A percentile compares a stretch with the other conserved stretches of the same genome.
Evolutionary conservation across 1,284 basidiomycete species (phyloP).

Genomic region (Puccinia brachypodii): DNA sequence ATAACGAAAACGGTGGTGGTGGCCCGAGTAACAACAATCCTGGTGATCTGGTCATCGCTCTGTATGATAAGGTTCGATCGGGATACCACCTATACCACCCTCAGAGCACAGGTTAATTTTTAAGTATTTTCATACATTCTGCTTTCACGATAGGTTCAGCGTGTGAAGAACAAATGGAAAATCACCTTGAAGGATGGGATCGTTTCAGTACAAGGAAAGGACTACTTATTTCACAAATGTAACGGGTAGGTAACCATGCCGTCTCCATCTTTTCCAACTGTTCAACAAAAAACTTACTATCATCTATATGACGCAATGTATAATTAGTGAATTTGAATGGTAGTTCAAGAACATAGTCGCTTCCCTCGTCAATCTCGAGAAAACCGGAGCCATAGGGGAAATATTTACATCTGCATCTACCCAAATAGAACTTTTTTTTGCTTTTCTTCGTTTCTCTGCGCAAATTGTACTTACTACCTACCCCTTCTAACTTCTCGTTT

Average conservation of each 20-base stretch:
- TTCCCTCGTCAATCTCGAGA: not conserved
- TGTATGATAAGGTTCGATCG: conserved; percentile 85
- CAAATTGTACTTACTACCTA: conserved; percentile 3
- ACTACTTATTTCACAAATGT: conserved; percentile 97
- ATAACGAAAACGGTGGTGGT: conserved; percentile 62
- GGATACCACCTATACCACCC: conserved; percentile 6
- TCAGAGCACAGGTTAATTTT: conserved; percentile 1
- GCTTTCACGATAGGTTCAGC: conserved; percentile 69
- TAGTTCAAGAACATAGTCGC: not conserved
- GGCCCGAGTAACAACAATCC: conserved; percentile 61
- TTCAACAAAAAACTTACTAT: not conserved
- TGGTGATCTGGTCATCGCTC: conserved; percentile 93
- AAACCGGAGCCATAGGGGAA: not conserved
- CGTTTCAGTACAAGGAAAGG: conserved; percentile 93
- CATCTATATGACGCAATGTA: not conserved
- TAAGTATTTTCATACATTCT: not conserved
- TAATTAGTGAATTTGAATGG: conserved; percentile 36
- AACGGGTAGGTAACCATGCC: conserved; percentile 58
- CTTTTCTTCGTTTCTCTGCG: not conserved
- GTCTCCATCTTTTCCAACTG: not conserved
- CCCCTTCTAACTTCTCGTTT: not conserved
- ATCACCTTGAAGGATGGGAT: conserved; percentile 98
- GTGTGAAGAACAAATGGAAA: conserved; percentile 99
- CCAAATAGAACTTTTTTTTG: not conserved
- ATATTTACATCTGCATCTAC: not conserved